Conservation (phyloP, 129 eudicot species). For the Calendula officinalis region DNA sequence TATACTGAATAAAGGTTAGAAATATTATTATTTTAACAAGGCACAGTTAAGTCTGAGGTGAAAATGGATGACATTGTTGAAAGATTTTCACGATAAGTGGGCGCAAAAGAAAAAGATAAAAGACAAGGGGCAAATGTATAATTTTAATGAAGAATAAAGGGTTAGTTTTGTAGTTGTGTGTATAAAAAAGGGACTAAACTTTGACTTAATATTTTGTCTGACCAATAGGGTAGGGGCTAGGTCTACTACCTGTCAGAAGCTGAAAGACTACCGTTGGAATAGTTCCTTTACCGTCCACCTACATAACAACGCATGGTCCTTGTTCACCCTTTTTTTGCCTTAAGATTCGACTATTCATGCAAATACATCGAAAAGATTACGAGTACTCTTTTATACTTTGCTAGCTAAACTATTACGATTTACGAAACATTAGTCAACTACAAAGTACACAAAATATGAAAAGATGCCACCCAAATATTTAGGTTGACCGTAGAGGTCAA, state of each 20-base stretch:
- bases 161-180: neutral
- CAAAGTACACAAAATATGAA: no score
- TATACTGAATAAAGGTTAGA: no score
- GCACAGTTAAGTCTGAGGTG: no score
- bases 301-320: conserved; percentile 28
- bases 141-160: neutral
- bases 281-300: conserved; percentile 8
- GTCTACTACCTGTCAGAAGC: conserved; percentile 14
- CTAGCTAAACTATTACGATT: no score
- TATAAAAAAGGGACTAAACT: conserved; percentile 27
- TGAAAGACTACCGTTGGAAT: conserved; percentile 31
- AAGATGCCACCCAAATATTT: no score
- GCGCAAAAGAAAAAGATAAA: no score
- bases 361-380: neutral
- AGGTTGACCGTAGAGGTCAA: no score
- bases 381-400: neutral
- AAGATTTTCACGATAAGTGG: neutral
- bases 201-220: conserved; percentile 17
- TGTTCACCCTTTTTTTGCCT: neutral
- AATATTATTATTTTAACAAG: no score
- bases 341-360: neutral
- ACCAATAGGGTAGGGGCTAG: neutral
- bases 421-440: no score
- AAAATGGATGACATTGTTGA: neutral
- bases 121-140: neutral